A percentile compares a stretch with the other conserved stretches of the same genome.
Evolutionary conservation across 768 basidiomycete species (phyloP).

Genomic region (Boletus patriciae): DNA sequence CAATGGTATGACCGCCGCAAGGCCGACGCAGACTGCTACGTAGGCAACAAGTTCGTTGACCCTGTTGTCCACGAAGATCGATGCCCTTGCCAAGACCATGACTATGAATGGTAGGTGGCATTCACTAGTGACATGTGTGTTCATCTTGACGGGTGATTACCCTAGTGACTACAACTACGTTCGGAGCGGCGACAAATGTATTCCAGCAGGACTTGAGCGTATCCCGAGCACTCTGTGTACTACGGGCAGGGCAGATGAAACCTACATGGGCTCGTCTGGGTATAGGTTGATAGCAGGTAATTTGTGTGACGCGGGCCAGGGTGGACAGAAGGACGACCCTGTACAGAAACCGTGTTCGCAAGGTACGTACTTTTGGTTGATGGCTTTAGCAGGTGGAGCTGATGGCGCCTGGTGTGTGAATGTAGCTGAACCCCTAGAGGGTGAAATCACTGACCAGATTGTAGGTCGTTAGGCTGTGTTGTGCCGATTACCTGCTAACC

Average conservation of each 20-base stretch:
- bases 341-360: slow-evolving; percentile 75
- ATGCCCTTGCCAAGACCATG: slow-evolving; percentile 81
- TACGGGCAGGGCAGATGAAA: slow-evolving; percentile 48
- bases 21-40: slow-evolving; percentile 79
- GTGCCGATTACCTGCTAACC: slow-evolving; percentile 4
- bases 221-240: slow-evolving; percentile 75
- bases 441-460: slow-evolving; percentile 71
- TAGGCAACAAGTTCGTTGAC: slow-evolving; percentile 87
- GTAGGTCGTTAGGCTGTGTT: slow-evolving; percentile 41
- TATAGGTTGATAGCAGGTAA: slow-evolving; percentile 93
- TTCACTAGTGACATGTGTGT: not conserved
- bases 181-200: slow-evolving; percentile 69
- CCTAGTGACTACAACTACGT: slow-evolving; percentile 88
- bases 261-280: slow-evolving; percentile 86
- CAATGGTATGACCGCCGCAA: slow-evolving; percentile 95
- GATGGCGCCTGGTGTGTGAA: not conserved
- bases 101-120: slow-evolving; percentile 85
- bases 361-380: slow-evolving; percentile 42
- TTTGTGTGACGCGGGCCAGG: slow-evolving; percentile 64
- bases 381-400: not conserved
- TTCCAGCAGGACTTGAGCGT: slow-evolving; percentile 84
- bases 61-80: slow-evolving; percentile 80
- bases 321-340: slow-evolving; percentile 64
- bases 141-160: not conserved
- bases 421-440: slow-evolving; percentile 76